A percentile compares a stretch with the other conserved stretches of the same genome.
Evolutionary conservation across 2,329 filamentous ascomycete genomes (phyloP).

Genomic region (Cordyceps sp.): DNA sequence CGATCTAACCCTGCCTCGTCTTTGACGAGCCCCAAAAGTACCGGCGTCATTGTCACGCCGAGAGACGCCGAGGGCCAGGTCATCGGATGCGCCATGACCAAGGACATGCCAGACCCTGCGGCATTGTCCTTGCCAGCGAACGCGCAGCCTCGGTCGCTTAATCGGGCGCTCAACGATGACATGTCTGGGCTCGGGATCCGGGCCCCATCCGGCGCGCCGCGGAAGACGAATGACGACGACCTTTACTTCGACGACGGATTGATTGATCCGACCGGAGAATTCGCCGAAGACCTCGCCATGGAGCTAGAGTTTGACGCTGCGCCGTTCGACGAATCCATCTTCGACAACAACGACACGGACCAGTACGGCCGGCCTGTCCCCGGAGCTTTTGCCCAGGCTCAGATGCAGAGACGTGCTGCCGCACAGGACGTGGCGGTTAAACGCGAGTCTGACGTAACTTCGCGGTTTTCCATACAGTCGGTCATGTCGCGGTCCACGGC

Average conservation of each 20-base stretch:
- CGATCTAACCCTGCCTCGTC: slow-evolving; percentile 34
- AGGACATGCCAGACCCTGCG: slow-evolving; percentile 20
- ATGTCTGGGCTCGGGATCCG: slow-evolving; percentile 27
- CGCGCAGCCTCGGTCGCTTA: background rate
- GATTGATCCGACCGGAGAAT: slow-evolving; percentile 27
- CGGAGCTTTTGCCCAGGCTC: slow-evolving; percentile 37
- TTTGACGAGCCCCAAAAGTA: slow-evolving; percentile 30
- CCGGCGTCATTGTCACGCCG: slow-evolving; percentile 32
- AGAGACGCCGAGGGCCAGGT: slow-evolving; percentile 35
- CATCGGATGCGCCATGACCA: slow-evolving; percentile 39
- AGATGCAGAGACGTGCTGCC: slow-evolving; percentile 24
- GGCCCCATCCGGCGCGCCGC: slow-evolving; percentile 5
- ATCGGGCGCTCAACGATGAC: slow-evolving; percentile 4
- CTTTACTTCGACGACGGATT: slow-evolving; percentile 55
- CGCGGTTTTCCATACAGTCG: slow-evolving; percentile 26
- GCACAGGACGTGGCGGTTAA: slow-evolving; percentile 15
- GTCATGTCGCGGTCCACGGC: slow-evolving; percentile 29
- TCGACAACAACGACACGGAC: slow-evolving; percentile 52
- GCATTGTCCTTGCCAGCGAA: slow-evolving; percentile 3
- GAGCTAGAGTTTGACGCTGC: slow-evolving; percentile 29
- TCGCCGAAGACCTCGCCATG: slow-evolving; percentile 26
- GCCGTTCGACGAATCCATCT: slow-evolving; percentile 57
- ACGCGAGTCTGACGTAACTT: slow-evolving; percentile 29
- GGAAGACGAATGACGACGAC: slow-evolving; percentile 40
- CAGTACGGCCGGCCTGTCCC: slow-evolving; percentile 43